These are phyloP conservation scores for Diaporthe sp. DNA, from an alignment of 2,329 filamentous ascomycete genomes.

Conservation along the genomic window DNA sequence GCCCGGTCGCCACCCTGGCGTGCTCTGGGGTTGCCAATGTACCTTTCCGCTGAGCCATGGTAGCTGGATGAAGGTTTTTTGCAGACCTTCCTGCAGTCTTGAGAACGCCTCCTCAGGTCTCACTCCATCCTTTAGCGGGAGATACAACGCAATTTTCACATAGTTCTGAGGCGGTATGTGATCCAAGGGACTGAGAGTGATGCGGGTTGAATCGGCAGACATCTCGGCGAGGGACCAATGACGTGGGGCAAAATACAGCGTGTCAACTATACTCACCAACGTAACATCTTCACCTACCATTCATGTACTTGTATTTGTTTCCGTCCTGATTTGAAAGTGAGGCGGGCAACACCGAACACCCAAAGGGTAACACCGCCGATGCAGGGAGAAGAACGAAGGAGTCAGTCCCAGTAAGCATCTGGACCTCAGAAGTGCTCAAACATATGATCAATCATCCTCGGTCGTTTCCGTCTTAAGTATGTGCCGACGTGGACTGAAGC, in stretches of 20 bases:
- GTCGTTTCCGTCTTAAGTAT: no score
- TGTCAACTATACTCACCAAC: no score
- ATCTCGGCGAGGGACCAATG: background rate
- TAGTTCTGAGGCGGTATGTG: conserved; percentile 31
- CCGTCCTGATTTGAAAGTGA: no score
- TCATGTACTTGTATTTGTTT: no score
- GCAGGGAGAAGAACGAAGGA: no score
- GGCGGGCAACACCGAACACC: no score
- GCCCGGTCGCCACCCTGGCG: conserved; percentile 42
- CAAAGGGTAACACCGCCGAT: no score
- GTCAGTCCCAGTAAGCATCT: no score
- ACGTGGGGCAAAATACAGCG: background rate
- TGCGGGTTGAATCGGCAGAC: background rate
- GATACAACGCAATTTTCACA: background rate
- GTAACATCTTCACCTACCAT: no score
- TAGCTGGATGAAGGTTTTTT: conserved; percentile 35
- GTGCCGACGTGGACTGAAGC: no score
- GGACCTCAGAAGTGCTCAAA: no score
- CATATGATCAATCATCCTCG: no score
- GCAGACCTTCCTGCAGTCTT: conserved; percentile 37
- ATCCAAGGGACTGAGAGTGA: conserved; percentile 26
- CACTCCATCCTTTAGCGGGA: conserved; percentile 26
- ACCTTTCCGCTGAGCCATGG: conserved; percentile 45
- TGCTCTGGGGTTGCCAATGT: background rate
- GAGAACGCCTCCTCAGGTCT: conserved; percentile 33